Base-by-base conservation (phyloP, 805 yeast genomes). In the Candida xiaguanensis region DNA sequence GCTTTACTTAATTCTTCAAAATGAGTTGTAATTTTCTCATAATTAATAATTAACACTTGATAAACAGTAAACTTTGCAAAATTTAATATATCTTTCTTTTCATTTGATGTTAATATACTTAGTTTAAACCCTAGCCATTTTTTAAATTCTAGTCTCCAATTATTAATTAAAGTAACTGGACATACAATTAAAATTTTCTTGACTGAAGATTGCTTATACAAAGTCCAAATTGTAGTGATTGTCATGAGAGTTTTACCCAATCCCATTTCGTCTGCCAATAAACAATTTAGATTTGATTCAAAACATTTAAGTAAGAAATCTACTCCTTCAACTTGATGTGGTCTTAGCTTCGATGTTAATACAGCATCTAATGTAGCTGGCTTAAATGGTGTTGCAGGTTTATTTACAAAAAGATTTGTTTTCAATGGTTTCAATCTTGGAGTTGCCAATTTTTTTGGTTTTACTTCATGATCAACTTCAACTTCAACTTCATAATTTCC, bases 251-350 rank as follows among this genome's bases (percentile, higher is more conserved):
- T 90, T 40, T 68, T 68, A 0, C 65, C 65, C 13, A 93, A 66
- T 0, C 99, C 99, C 99, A 93, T 93, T 51, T 91, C 98, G 59
- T 93, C 99, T 0, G 99, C 99, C 31, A 93, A 59, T 4, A 93
- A 62, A 2, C 91, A 90, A 0, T 99, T 98, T 9, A 16, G 12
- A 13, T 34, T 23, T 31, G 61, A 49, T 0, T 77, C 75, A 1
- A 90, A 74, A 49, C 96, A 86, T 41, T 85, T 83, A 55, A 87
- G 87, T 49, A 93, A 63, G 52, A 93, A 93, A 38, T 63, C 57
- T 0, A 91, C 85, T 2, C 96, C 99, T 47, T 84, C 90, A 11
- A 75, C 60, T 57, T 93, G 99, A 61, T 93, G 98, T 0, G 85
- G 82, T 19, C 98, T 68, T n/a, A 93, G 63, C 6, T 58, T 53